Conservation (phyloP, 176 grass and related monocot genomes). For the Juncus inflexus region DNA sequence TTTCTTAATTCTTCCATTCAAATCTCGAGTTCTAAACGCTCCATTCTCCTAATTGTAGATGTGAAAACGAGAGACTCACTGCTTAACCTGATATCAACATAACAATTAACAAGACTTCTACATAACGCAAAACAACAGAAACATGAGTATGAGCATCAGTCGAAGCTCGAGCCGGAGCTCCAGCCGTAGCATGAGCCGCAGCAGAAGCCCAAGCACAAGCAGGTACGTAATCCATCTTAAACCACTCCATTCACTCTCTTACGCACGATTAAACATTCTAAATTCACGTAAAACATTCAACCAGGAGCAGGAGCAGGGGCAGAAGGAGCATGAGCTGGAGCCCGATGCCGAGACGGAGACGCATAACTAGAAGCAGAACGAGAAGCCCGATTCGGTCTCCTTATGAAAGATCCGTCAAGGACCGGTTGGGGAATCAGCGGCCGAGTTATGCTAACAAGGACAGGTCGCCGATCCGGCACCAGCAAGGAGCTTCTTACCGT, state of each 20-base stretch:
- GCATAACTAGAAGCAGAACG: constrained; percentile 27
- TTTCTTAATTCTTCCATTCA: no score
- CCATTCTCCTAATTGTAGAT: no score
- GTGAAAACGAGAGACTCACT: no score
- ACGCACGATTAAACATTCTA: no score
- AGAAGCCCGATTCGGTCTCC: constrained; percentile 27
- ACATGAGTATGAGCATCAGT: constrained; percentile 2
- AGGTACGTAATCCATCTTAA: neutral
- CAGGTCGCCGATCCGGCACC: neutral
- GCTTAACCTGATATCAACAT: no score
- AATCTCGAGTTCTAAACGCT: no score
- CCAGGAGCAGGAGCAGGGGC: constrained; percentile 25
- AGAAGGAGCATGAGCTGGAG: constrained; percentile 36
- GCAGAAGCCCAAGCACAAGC: constrained; percentile 1
- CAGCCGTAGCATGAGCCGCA: neutral
- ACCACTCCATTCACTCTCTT: no score
- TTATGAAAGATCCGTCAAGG: constrained; percentile 26
- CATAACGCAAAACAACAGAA: constrained; percentile 29
- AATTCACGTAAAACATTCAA: neutral
- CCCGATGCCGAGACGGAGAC: constrained; percentile 33
- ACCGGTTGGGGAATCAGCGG: constrained; percentile 22
- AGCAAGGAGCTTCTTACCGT: neutral
- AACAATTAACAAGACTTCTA: no score
- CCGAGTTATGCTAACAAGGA: no score
- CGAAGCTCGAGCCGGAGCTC: constrained; percentile 1